Evolutionary conservation across 2,329 filamentous ascomycete genomes (phyloP), one percentile per base, ranked within the genome.

Genomic region (Colletotrichum karsti): DNA sequence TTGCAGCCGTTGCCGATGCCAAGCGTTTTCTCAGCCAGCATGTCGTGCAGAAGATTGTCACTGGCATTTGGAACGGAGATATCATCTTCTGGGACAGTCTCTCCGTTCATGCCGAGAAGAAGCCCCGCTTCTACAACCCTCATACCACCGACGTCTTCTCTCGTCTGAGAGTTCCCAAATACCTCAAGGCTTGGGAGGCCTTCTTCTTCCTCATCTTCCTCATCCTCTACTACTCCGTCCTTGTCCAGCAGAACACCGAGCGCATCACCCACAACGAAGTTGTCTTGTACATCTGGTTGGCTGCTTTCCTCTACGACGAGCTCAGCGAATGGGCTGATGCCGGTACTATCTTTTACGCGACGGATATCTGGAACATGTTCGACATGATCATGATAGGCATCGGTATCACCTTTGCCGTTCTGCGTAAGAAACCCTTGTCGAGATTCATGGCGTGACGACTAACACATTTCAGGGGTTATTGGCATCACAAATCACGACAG

Each of bases 241-340:
- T 97, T 33, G 87, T 97, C 50, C 89, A 93, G 72, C 86, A 93
- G 69, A 89, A 92, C 71, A 86, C 90, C 8, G 83, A 85, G 18
- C 83, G 84, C 28, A 88, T 97, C 59, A 93, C 92, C 0, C 75
- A 84, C 0, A 82, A 90, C 18, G 94, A 98, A 77, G 80, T 91
- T 2, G 76, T 93, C 15, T 86, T 98, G 44, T 96, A 95, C 76
- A 79, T 97, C 56, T 97, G 94, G 92, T 91, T 97, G 72, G 90
- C 90, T 5, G 92, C 93, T 7, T 97, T 97, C 81, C 90, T 92
- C 41, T 97, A 96, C 75, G 94, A 97, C 72, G 94, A 95, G 79
- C 83, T 96, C 64, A 92, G 92, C 73, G 93, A 97, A 74, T 94
- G 93, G 82, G 87, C 90, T 58, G 94, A 98, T 81, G 94, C 95